phyloP scores from a whole-genome alignment of 73 alveolate genomes.

The Blepharisma stoltei region DNA sequence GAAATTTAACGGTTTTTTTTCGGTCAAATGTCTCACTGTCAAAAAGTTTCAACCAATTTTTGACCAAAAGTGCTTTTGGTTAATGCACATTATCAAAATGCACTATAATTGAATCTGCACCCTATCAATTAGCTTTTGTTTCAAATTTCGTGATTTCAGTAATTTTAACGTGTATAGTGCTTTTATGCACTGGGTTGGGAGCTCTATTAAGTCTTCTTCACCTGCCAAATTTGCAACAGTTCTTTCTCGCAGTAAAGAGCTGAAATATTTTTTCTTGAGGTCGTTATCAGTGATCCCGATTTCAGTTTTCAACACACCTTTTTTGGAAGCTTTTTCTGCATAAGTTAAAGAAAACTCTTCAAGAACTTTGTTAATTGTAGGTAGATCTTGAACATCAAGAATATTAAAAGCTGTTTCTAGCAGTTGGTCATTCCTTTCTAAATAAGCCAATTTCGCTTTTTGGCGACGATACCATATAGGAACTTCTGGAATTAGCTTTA shows the following conservation, averaged over 20 bases:
- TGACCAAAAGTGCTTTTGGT: too few relatives aligned
- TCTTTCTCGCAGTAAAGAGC: not conserved
- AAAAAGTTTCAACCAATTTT: too few relatives aligned
- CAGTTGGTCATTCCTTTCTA: not conserved
- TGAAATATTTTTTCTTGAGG: not conserved
- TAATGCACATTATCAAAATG: too few relatives aligned
- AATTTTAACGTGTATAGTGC: not conserved
- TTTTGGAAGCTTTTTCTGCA: constrained; percentile 5
- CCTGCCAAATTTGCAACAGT: not conserved
- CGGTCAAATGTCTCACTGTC: too few relatives aligned
- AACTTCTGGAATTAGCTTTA: not conserved
- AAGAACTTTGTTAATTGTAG: constrained; percentile 3
- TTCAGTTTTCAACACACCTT: not conserved
- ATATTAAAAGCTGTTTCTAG: constrained; percentile 20
- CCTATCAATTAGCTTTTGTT: constrained; percentile 13
- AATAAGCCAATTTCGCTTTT: not conserved
- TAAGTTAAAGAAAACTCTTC: constrained; percentile 22
- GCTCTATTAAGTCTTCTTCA: not conserved
- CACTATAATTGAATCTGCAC: too few relatives aligned
- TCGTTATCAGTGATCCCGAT: not conserved
- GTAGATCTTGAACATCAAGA: constrained; percentile 13
- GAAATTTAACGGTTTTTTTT: too few relatives aligned
- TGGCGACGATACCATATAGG: constrained; percentile 1
- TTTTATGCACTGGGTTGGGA: constrained; percentile 17
- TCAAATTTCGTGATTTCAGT: not conserved